phyloP scores from a whole-genome alignment of 345 rosid species.

The Eucalyptus urophylla region DNA sequence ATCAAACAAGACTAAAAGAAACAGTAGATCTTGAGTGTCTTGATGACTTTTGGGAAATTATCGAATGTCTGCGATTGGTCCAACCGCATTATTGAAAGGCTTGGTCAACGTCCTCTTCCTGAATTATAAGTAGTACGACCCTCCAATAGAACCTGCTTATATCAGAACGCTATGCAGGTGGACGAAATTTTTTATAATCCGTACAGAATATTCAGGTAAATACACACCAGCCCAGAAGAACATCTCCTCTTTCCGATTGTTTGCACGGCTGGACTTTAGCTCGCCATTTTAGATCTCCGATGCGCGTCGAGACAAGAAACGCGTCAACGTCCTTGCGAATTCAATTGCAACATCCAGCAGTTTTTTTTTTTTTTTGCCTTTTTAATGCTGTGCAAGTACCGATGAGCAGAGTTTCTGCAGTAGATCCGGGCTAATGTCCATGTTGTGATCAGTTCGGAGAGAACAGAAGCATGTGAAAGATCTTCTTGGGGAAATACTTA shows the following conservation, averaged over 20 bases:
- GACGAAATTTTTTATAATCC: background rate
- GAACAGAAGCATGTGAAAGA: background rate
- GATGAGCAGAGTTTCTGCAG: background rate
- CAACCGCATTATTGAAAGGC: background rate
- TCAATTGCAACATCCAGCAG: background rate
- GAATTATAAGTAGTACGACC: background rate
- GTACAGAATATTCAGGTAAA: background rate
- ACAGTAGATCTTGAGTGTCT: background rate
- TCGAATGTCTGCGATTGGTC: background rate
- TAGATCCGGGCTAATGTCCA: background rate
- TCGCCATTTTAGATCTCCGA: background rate
- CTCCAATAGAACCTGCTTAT: background rate
- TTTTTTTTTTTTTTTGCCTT: background rate
- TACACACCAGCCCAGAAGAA: background rate
- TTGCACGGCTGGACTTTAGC: background rate
- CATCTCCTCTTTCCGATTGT: background rate
- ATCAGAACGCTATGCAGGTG: background rate
- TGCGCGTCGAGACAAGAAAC: background rate
- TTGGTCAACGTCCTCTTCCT: background rate
- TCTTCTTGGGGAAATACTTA: background rate
- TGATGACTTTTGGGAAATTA: background rate
- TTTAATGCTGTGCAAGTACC: background rate
- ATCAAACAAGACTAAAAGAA: background rate
- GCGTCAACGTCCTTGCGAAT: background rate
- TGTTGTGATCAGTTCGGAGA: background rate